These are phyloP conservation scores for Penicillium nucicola DNA, from an alignment of 495 filamentous ascomycete species.

Conservation along the genomic window DNA sequence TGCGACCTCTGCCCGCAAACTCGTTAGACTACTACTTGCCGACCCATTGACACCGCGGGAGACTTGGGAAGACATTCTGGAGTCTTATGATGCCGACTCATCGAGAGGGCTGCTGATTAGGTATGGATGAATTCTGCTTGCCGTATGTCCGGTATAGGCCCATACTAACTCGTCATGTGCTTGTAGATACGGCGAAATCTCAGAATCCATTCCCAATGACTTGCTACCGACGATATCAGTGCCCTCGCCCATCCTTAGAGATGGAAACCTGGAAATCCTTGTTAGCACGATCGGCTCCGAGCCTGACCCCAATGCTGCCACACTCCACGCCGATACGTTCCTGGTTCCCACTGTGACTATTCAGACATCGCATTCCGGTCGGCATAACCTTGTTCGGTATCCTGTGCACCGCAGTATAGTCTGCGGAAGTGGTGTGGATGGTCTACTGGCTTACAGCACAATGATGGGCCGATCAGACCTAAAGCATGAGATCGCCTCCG, in stretches of 20 bases:
- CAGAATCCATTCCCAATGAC: conserved; percentile 36
- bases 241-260: conserved; percentile 65
- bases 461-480: conserved; percentile 35
- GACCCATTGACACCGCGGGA: conserved; percentile 67
- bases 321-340: conserved; percentile 51
- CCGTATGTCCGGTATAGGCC: neutral
- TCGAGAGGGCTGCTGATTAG: conserved; percentile 55
- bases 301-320: conserved; percentile 38
- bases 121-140: conserved; percentile 27
- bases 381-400: conserved; percentile 63
- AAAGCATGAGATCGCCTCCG: conserved; percentile 36
- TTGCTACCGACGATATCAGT: conserved; percentile 57
- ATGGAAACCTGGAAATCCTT: conserved; percentile 73
- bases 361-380: conserved; percentile 55
- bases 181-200: conserved; percentile 52
- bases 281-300: conserved; percentile 55
- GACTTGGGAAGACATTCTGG: conserved; percentile 69
- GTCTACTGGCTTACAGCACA: conserved; percentile 48
- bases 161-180: neutral
- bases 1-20: conserved; percentile 48
- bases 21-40: conserved; percentile 69
- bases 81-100: conserved; percentile 40
- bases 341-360: conserved; percentile 74
- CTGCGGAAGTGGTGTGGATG: conserved; percentile 64
- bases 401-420: conserved; percentile 83